Evolutionary conservation across 352 stramenopile species (phyloP), one percentile per base, ranked within the genome.

Genomic region (Hyaloperonospora brassicae): DNA sequence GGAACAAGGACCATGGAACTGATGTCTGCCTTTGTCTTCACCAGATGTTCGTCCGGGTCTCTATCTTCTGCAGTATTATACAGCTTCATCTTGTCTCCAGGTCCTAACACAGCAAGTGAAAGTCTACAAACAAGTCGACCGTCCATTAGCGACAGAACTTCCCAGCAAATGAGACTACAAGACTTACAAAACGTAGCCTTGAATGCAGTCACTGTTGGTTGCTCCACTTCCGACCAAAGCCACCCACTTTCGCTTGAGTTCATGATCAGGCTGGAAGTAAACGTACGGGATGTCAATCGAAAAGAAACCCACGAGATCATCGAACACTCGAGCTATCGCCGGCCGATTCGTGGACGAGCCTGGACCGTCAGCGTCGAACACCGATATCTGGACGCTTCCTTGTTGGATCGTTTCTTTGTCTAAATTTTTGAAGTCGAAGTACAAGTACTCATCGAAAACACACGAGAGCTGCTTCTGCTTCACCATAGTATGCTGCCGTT

Each of bases 361-460:
- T 50, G 60, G 64, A 13, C 66, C 61, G 60, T 95, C 82, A 6
- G 81, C 86, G 45, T 94, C 86, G n/a, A 88, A 70, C n/a, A 93
- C 83, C 1, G 77, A 84, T 22, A 95, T 70, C 51, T 86, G 85
- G 53, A 95, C 86, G 31, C 57, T 85, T 38, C 76, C 74, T 49
- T 83, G 72, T 55, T 93, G 72, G 7, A 89, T 62, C 14, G 67
- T 73, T 30, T 89, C 79, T 62, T 81, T 86, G 59, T 90, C 79
- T 6, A 95, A 14, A 40, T 90, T 61, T 25, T 72, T 70, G 35
- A 96, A 89, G 55, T 93, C 86, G 62, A 97, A 95, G 50, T 91
- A 91, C 23, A 96, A 69, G 13, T 79, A 77, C 56, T 97, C 85
- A 61, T 97, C 90, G 68, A 95, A 96, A 2, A 97, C 83, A 38